Base-by-base conservation (phyloP, 768 basidiomycete species). In the Tephrocybe sp. region DNA sequence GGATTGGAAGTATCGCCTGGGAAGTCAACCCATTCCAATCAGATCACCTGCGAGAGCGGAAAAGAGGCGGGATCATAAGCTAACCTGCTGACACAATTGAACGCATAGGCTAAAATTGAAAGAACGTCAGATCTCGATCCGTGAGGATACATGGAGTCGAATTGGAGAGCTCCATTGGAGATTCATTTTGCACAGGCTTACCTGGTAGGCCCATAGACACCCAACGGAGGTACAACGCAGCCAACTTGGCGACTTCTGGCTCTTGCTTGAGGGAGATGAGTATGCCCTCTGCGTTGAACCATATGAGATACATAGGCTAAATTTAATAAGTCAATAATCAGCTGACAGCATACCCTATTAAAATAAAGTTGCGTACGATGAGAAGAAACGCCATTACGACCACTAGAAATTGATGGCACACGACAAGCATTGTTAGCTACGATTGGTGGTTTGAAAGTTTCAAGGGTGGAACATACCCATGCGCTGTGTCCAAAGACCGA, bases 401-500 rank as follows among this genome's bases (percentile, higher is more conserved):
- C 46, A 71, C 87, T 89, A 18, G 15, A 12, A 15, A 34, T 7
- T 19, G 42, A 47, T 46, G 37, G 30, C 7, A 48, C 25, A 36
- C 54, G 44, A 49, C 34, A 10, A 33, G 24, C 24, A 33, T 19
- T 47, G 12, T 33, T 21, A 3, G 13, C 33, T 21, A 22, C 16
- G 8, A 37, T 30, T 34, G 33, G 9, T 15, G 5, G 9, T 7
- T 42, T 36, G 18, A 31, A 21, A 44, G 39, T 4, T 48, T 34
- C 16, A 13, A 9, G 10, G n/a, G 34, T 31, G 46, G 5, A 4
- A 72, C 84, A 38, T 55, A 88, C 87, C 71, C 88, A 91, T 93
- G 55, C 94, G 74, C 64, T 94, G 92, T 8, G 87, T 68, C 94
- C 94, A 95, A 7, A 95, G 74, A 6, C 94, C 94, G 10, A 97